Evolutionary conservation across 257 asterid species (phyloP).

Genomic region (Jacaranda copaia): DNA sequence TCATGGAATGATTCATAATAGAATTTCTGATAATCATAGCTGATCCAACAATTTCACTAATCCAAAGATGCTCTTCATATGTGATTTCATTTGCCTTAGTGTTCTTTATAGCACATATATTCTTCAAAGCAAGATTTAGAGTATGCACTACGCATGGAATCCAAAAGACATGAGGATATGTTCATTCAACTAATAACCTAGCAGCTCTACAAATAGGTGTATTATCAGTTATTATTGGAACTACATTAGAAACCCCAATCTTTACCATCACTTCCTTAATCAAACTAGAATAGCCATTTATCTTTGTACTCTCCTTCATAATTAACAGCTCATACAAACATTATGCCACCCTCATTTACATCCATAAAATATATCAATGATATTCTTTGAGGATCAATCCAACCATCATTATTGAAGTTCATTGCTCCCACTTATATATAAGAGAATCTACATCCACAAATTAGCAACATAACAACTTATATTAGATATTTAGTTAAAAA

Average conservation of each 20-base stretch:
- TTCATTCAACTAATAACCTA: not conserved
- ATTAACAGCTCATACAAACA: not conserved
- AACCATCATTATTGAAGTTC: too few species aligned
- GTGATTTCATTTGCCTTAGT: not conserved
- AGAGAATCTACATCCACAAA: too few species aligned
- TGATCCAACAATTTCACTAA: not conserved
- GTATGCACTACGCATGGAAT: conserved; percentile 26
- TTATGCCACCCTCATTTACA: not conserved
- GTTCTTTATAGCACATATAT: not conserved
- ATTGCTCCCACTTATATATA: too few species aligned
- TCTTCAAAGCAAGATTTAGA: conserved; percentile 27
- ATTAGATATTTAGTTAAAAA: too few species aligned
- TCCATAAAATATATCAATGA: conserved; percentile 32
- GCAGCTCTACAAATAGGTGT: not conserved
- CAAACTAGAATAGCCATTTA: not conserved
- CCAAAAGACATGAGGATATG: not conserved
- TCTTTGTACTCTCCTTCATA: not conserved
- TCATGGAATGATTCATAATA: conserved; percentile 6
- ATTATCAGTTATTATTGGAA: not conserved
- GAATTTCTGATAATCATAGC: not conserved
- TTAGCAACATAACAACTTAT: too few species aligned
- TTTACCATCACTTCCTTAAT: not conserved
- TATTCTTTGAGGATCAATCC: conserved; percentile 27
- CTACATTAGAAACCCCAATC: conserved; percentile 1
- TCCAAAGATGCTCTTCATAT: conserved; percentile 21